Conservation (phyloP, 225 moss, liverwort and hornwort genomes). For the Pseudoscleropodium purum region DNA sequence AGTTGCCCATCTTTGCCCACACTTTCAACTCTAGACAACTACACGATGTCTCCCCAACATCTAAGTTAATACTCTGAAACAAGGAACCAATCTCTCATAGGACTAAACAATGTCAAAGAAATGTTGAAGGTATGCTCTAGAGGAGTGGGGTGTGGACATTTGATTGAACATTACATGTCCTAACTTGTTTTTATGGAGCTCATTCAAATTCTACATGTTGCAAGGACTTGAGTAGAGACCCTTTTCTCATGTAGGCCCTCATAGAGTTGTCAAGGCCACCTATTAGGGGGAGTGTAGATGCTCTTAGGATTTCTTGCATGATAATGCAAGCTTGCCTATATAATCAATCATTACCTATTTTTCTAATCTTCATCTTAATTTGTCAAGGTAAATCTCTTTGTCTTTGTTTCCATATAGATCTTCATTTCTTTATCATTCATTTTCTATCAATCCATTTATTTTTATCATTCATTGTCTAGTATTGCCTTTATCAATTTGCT, state of each 20-base stretch:
- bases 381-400: neutral
- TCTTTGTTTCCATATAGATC: neutral
- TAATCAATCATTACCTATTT: accelerated
- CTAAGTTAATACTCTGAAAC: too few relatives aligned
- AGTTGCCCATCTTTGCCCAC: too few relatives aligned
- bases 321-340: accelerated
- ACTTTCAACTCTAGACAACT: too few relatives aligned
- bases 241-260: neutral
- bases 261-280: accelerated
- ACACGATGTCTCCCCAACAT: too few relatives aligned
- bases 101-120: too few relatives aligned
- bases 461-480: neutral
- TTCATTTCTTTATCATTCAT: neutral
- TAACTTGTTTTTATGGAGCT: too few relatives aligned
- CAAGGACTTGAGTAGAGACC: neutral
- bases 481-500: neutral
- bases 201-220: accelerated
- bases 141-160: too few relatives aligned
- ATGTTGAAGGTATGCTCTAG: accelerated
- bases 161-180: accelerated
- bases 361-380: neutral
- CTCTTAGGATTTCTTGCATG: neutral
- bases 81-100: too few relatives aligned
- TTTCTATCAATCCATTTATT: neutral
- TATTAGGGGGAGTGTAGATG: too few relatives aligned